phyloP scores from a whole-genome alignment of 768 basidiomycete genomes.

The Suillus discolor region DNA sequence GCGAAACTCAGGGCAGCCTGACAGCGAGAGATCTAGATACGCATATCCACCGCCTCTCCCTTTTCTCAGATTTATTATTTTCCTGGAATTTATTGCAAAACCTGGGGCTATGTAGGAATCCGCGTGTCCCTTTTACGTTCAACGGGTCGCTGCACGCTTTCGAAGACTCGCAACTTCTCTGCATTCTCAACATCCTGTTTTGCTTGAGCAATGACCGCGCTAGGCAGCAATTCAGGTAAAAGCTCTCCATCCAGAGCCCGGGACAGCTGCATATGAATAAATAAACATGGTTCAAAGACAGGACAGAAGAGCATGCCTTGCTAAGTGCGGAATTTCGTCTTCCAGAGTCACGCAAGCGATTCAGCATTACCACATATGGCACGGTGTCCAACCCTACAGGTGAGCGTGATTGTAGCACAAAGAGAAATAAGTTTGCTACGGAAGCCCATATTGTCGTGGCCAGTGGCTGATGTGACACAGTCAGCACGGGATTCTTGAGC shows the following conservation, averaged over 20 bases:
- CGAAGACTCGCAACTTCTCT: conserved; percentile 65
- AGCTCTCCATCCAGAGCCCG: conserved; percentile 58
- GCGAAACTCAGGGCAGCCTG: conserved; percentile 64
- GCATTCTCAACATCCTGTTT: conserved; percentile 65
- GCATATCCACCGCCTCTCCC: neutral
- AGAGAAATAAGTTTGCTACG: conserved; percentile 65
- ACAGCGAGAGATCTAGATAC: conserved; percentile 17
- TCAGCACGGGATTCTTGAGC: neutral
- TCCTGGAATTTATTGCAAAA: neutral
- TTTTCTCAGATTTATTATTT: neutral
- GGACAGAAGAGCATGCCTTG: conserved; percentile 45
- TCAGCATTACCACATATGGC: conserved; percentile 49
- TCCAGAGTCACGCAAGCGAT: conserved; percentile 48
- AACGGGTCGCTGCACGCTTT: conserved; percentile 36
- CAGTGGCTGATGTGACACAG: conserved; percentile 45
- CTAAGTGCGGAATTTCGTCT: conserved; percentile 49
- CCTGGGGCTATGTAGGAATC: conserved; percentile 13
- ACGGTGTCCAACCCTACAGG: conserved; percentile 57
- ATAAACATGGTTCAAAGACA: neutral
- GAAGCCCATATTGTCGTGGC: conserved; percentile 58
- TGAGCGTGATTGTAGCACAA: conserved; percentile 56
- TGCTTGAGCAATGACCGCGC: conserved; percentile 56
- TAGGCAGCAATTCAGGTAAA: conserved; percentile 45
- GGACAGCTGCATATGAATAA: conserved; percentile 43
- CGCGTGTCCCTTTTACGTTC: conserved; percentile 24